A percentile compares a stretch with the other conserved stretches of the same genome.
Conservation (phyloP, 768 basidiomycete genomes). For the Naganishia randhawae region DNA sequence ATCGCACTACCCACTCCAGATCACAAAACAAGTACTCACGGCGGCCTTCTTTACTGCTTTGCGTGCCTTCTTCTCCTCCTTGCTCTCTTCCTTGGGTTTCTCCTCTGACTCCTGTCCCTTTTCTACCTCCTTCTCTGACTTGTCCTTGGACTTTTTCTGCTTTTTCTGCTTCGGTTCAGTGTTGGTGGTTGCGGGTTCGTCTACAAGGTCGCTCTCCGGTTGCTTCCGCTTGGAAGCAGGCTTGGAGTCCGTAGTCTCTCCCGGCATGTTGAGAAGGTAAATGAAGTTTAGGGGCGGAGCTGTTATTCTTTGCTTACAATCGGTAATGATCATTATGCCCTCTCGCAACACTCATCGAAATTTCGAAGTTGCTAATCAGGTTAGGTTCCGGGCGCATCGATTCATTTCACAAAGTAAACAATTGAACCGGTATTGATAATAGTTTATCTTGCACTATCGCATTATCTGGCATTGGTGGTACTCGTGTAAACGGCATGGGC, state of each 20-base stretch:
- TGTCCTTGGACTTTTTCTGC: conserved; percentile 4
- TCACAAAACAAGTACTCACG: neutral
- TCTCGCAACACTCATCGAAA: neutral
- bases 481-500: no score
- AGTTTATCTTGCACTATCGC: no score
- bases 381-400: neutral
- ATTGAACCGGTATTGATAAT: neutral
- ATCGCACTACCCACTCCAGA: neutral
- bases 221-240: conserved; percentile 13
- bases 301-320: neutral
- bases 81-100: conserved; percentile 2
- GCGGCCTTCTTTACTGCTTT: conserved; percentile 24
- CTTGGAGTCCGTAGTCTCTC: neutral
- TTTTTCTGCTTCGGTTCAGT: conserved; percentile 13
- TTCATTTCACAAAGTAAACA: conserved; percentile 12
- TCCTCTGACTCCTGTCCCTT: neutral
- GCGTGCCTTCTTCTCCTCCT: conserved; percentile 20
- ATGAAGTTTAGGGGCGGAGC: neutral
- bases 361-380: neutral
- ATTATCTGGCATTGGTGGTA: no score
- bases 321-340: neutral
- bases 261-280: neutral
- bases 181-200: neutral
- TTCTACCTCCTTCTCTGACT: conserved; percentile 2
- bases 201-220: neutral